Evolutionary conservation across 73 alveolate species (phyloP).

Genomic region (Paramecium sonneborni): DNA sequence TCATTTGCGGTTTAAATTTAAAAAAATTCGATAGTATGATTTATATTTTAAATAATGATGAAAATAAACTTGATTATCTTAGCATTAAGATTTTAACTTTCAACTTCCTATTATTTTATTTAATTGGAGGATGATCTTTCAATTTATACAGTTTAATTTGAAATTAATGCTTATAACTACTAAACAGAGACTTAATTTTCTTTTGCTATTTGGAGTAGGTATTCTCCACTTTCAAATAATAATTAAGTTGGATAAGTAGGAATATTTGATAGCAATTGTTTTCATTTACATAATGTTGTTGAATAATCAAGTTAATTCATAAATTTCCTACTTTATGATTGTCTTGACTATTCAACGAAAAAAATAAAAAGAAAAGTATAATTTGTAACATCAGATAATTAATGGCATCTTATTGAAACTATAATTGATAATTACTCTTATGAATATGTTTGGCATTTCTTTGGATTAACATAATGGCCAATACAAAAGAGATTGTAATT

Average conservation of each 20-base stretch:
- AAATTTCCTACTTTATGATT: neutral
- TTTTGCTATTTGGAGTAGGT: neutral
- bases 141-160: neutral
- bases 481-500: neutral
- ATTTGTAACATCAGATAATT: neutral
- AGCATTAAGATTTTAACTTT: neutral
- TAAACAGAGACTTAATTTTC: neutral
- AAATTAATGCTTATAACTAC: neutral
- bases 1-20: too few relatives aligned
- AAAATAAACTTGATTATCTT: too few relatives aligned
- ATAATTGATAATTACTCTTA: neutral
- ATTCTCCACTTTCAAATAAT: neutral
- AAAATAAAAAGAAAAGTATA: neutral
- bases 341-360: neutral
- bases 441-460: neutral
- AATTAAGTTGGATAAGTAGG: neutral
- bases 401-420: neutral
- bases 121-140: neutral
- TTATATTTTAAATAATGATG: too few relatives aligned
- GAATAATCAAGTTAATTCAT: neutral
- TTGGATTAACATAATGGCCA: neutral
- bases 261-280: neutral
- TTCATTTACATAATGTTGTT: neutral
- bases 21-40: too few relatives aligned
- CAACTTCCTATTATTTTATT: neutral